A percentile compares a stretch with the other conserved stretches of the same genome.
These are phyloP conservation scores for Cercospora sp. DNA, from an alignment of 2,329 filamentous ascomycete genomes.

Conservation along the genomic window DNA sequence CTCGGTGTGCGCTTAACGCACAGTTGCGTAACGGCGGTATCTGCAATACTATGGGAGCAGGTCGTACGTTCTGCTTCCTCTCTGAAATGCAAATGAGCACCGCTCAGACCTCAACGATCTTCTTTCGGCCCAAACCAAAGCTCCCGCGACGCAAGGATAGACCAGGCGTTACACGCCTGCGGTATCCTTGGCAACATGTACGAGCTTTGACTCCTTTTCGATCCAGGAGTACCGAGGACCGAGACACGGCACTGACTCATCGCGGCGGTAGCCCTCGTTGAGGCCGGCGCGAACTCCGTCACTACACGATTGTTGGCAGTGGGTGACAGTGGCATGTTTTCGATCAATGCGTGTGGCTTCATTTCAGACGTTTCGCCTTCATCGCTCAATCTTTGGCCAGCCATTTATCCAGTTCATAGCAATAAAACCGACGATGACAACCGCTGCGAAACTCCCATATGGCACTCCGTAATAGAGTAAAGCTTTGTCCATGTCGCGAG, in stretches of 20 bases:
- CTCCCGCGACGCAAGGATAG: background rate
- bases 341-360: background rate
- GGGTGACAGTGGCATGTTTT: background rate
- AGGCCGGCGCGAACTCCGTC: background rate
- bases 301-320: background rate
- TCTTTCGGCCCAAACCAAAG: background rate
- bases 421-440: conserved; percentile 36
- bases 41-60: background rate
- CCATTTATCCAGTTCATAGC: conserved; percentile 40
- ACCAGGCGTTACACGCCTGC: background rate
- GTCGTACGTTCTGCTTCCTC: background rate
- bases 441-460: conserved; percentile 35
- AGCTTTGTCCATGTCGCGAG: conserved; percentile 21
- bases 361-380: conserved; percentile 28
- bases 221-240: background rate
- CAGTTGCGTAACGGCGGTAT: background rate
- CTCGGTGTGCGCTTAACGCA: background rate
- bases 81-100: background rate
- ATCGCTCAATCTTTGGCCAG: conserved; percentile 49
- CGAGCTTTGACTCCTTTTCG: background rate
- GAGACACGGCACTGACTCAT: background rate
- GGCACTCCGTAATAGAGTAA: conserved; percentile 34
- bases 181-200: background rate
- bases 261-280: background rate
- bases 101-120: background rate